Evolutionary conservation across 2,329 filamentous ascomycete species (phyloP).

Genomic region (Penicillium brasilianum): DNA sequence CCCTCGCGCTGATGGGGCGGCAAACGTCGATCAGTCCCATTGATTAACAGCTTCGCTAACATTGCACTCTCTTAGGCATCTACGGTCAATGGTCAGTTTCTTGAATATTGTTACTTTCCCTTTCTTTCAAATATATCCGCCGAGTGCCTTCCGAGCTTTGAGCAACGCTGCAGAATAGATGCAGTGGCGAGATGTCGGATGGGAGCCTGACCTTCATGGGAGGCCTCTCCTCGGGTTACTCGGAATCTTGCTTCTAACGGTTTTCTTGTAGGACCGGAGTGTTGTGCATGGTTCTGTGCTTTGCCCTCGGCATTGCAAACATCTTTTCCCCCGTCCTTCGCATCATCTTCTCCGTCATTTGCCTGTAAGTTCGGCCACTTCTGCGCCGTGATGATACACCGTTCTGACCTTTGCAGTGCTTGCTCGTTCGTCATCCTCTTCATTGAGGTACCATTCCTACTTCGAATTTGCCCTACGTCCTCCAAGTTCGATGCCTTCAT

Average conservation of each 20-base stretch:
- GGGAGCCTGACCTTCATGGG: background rate
- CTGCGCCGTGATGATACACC: slow-evolving; percentile 26
- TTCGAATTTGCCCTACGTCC: slow-evolving; percentile 97
- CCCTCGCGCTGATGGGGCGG: slow-evolving; percentile 23
- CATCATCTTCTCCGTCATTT: slow-evolving; percentile 65
- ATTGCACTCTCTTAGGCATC: slow-evolving; percentile 57
- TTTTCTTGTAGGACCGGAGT: slow-evolving; percentile 52
- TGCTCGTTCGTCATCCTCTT: slow-evolving; percentile 78
- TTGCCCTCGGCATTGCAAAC: slow-evolving; percentile 71
- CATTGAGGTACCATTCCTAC: slow-evolving; percentile 88
- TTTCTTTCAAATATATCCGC: slow-evolving; percentile 7
- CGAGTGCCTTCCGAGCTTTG: background rate
- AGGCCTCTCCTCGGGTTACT: background rate
- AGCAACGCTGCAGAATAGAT: slow-evolving; percentile 4
- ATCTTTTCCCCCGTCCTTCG: slow-evolving; percentile 64
- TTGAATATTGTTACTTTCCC: background rate
- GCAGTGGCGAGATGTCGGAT: slow-evolving; percentile 1
- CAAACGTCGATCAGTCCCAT: slow-evolving; percentile 22
- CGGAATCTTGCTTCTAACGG: slow-evolving; percentile 21
- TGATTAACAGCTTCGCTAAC: slow-evolving; percentile 30
- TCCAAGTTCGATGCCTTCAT: slow-evolving; percentile 85
- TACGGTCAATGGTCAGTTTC: slow-evolving; percentile 69
- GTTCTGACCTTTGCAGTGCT: slow-evolving; percentile 61
- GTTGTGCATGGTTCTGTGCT: slow-evolving; percentile 67
- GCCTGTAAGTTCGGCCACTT: slow-evolving; percentile 55